Evolutionary conservation across 176 grass and related monocot genomes (phyloP).

Genomic region (Oropetium thomaeum): DNA sequence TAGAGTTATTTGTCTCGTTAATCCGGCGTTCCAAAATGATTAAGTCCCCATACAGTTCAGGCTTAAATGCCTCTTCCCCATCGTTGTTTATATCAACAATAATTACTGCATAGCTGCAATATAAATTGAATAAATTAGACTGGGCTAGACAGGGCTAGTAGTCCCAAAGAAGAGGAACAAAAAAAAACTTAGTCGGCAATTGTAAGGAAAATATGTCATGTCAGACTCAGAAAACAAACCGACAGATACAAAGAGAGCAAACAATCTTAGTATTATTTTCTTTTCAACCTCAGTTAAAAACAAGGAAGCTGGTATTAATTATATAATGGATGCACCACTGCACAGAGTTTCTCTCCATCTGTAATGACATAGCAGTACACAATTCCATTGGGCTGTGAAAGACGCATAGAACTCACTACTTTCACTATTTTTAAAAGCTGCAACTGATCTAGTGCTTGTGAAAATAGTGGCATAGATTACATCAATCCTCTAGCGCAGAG

Average conservation of each 20-base stretch:
- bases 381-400: neutral
- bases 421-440: neutral
- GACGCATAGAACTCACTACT: neutral
- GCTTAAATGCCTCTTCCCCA: slow-evolving; percentile 90
- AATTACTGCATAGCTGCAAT: slow-evolving; percentile 70
- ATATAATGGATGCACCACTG: neutral
- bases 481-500: neutral
- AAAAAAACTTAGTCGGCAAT: slow-evolving; percentile 3
- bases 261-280: neutral
- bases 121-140: slow-evolving; percentile 20
- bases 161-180: slow-evolving; percentile 8
- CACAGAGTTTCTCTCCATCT: neutral
- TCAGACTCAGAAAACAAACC: neutral
- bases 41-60: slow-evolving; percentile 59
- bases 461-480: neutral
- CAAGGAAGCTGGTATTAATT: no score
- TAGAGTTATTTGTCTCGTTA: slow-evolving; percentile 62
- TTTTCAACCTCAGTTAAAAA: neutral
- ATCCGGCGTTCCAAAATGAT: slow-evolving; percentile 88
- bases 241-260: neutral
- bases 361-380: neutral
- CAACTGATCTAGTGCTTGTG: neutral
- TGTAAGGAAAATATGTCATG: neutral
- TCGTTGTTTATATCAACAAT: slow-evolving; percentile 76
- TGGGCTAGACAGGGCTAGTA: slow-evolving; percentile 14